Base-by-base conservation (phyloP, 2,329 filamentous ascomycete genomes). In the Sporothrix protearum region DNA sequence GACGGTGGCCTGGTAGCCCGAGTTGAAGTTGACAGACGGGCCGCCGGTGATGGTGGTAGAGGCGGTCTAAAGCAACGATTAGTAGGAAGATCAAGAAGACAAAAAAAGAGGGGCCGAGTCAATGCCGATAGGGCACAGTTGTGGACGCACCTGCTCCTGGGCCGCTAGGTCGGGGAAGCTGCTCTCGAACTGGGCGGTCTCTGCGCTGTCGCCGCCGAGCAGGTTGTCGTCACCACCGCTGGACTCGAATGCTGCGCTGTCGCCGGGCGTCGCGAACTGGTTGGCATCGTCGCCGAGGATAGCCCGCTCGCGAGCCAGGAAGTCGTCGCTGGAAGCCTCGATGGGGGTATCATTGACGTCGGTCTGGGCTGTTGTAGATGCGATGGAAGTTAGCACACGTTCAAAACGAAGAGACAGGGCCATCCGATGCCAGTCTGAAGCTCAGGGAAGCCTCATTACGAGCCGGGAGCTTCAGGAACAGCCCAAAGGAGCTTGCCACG, bases 211-310 rank as follows among this genome's bases (percentile, higher is more conserved):
- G 66, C 89, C 89, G 68, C 94, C 86, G 72, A 97, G 84, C 78
- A 96, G 89, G 74, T 91, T 89, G 70, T 91, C 89, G 75, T 89
- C 63, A 39, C 28, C 86, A 53, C 88, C 88, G 71, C 86, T 86
- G 72, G 86, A 84, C 42, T 47, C 42, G 8, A 72, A 59, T 12
- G 72, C 72, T 25, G 73, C 70, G 36, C 64, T 67, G 79, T 97
- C 93, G 78, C 91, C 89, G 73, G 89, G 86, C 42, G 92, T 92
- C 74, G 91, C 86, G 81, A 99, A 99, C 83, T 94, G 92, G 77
- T 94, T 88, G 73, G 96, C 96, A 81, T 98, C 96, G 75, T 97
- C 96, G 75, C 96, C 96, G 8, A 99, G 89, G 22, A 91, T 82
- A 73, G 94, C 96, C 79, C 94, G 93, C 84, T 99, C 96, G 76